These are phyloP conservation scores for Penicillium frequentans DNA, from an alignment of 2,329 filamentous ascomycete species.

Conservation along the genomic window DNA sequence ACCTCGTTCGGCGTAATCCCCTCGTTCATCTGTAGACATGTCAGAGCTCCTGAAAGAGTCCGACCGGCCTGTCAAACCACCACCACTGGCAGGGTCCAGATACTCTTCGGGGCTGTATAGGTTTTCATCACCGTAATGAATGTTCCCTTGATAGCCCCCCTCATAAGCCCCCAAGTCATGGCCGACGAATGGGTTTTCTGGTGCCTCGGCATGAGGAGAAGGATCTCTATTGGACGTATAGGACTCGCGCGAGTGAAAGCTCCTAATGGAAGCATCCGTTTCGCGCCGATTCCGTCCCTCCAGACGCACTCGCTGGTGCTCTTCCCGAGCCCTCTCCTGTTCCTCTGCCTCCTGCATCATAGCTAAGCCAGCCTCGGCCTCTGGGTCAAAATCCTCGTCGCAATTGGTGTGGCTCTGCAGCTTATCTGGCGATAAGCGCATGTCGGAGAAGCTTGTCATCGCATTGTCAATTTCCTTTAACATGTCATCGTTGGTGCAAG, in stretches of 20 bases:
- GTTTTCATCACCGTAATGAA: slow-evolving; percentile 60
- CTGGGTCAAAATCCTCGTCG: slow-evolving; percentile 59
- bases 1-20: slow-evolving; percentile 23
- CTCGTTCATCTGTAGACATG: slow-evolving; percentile 24
- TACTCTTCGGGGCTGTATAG: slow-evolving; percentile 18
- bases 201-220: slow-evolving; percentile 33
- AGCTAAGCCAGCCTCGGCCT: slow-evolving; percentile 79
- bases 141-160: slow-evolving; percentile 65
- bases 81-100: slow-evolving; percentile 15
- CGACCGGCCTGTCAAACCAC: slow-evolving; percentile 21
- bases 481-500: slow-evolving; percentile 53
- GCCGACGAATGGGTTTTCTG: slow-evolving; percentile 69
- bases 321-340: slow-evolving; percentile 62
- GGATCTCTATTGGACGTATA: slow-evolving; percentile 41
- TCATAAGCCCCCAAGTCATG: slow-evolving; percentile 75
- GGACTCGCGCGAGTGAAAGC: slow-evolving; percentile 33
- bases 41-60: slow-evolving; percentile 31
- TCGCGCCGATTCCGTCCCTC: slow-evolving; percentile 59
- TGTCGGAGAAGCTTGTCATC: slow-evolving; percentile 26
- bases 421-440: slow-evolving; percentile 41
- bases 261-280: slow-evolving; percentile 53
- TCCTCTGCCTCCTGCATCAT: slow-evolving; percentile 83
- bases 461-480: slow-evolving; percentile 59
- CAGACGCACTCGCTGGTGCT: slow-evolving; percentile 25
- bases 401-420: slow-evolving; percentile 51